Percentiles rank a stretch among this genome's conserved stretches.
phyloP scores from a whole-genome alignment of 164 flowering plant genomes.

The Taxillus chinensis region DNA sequence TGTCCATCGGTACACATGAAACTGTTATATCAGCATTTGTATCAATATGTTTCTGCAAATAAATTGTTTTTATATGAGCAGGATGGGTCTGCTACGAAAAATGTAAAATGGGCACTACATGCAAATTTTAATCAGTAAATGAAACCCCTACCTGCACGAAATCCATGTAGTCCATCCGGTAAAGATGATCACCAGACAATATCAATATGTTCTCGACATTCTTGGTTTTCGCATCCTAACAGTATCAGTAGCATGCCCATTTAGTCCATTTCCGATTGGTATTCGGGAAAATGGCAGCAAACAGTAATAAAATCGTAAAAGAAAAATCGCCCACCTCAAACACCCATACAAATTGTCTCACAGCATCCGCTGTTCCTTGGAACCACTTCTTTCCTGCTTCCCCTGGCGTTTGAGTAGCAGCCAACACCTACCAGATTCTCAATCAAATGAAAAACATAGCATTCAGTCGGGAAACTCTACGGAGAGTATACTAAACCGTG shows the following conservation, averaged over 20 bases:
- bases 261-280: neutral
- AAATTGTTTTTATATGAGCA: slow-evolving; percentile 1
- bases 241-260: slow-evolving; percentile 2
- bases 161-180: slow-evolving; percentile 90
- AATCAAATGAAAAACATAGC: too few relatives aligned
- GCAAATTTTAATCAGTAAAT: slow-evolving; percentile 1
- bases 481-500: too few relatives aligned
- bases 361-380: slow-evolving; percentile 99
- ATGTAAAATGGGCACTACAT: neutral
- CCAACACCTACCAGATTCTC: slow-evolving; percentile 42
- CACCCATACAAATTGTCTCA: slow-evolving; percentile 80
- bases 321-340: slow-evolving; percentile 45
- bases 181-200: slow-evolving; percentile 96
- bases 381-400: slow-evolving; percentile 83
- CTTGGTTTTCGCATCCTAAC: slow-evolving; percentile 84
- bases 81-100: neutral
- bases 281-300: neutral
- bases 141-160: slow-evolving; percentile 62
- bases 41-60: slow-evolving; percentile 86
- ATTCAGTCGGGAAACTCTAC: too few relatives aligned
- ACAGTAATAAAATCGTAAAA: neutral
- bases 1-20: slow-evolving; percentile 91
- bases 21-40: slow-evolving; percentile 89
- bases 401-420: slow-evolving; percentile 88
- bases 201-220: slow-evolving; percentile 75